phyloP scores from a whole-genome alignment of 192 early-diverging fungal genomes.

The Gamsiella multidivaricata region DNA sequence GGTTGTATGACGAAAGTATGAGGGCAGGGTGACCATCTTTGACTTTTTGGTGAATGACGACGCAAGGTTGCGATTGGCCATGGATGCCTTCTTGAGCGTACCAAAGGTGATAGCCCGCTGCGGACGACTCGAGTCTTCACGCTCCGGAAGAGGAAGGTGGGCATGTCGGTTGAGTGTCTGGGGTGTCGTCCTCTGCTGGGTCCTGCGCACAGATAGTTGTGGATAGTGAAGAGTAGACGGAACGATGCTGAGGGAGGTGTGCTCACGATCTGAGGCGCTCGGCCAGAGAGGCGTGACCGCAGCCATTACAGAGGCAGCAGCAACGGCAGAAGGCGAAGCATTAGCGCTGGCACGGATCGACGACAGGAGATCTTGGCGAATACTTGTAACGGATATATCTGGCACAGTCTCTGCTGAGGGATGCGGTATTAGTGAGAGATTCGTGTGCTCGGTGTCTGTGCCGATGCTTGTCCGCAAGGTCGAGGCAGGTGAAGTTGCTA shows the following conservation, averaged over 20 bases:
- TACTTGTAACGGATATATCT: background rate
- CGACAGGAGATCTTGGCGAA: background rate
- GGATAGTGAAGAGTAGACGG: slow-evolving; percentile 15
- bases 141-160: slow-evolving; percentile 21
- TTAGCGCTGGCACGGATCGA: background rate
- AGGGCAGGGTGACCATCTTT: slow-evolving; percentile 20
- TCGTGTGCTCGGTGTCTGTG: background rate
- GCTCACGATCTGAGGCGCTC: slow-evolving; percentile 3
- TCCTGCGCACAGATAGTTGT: background rate
- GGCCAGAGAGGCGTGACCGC: background rate
- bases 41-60: slow-evolving; percentile 23
- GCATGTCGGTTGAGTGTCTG: slow-evolving; percentile 4
- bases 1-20: slow-evolving; percentile 42
- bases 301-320: no score
- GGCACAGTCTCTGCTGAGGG: background rate
- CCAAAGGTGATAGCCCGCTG: slow-evolving; percentile 45
- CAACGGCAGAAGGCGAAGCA: background rate
- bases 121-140: slow-evolving; percentile 33
- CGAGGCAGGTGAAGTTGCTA: background rate
- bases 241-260: slow-evolving; percentile 7
- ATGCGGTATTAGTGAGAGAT: background rate
- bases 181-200: slow-evolving; percentile 5
- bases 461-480: background rate
- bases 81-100: slow-evolving; percentile 44
- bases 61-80: slow-evolving; percentile 4